Conservation (phyloP, 495 filamentous ascomycete genomes). For the Aspergillus campestris region DNA sequence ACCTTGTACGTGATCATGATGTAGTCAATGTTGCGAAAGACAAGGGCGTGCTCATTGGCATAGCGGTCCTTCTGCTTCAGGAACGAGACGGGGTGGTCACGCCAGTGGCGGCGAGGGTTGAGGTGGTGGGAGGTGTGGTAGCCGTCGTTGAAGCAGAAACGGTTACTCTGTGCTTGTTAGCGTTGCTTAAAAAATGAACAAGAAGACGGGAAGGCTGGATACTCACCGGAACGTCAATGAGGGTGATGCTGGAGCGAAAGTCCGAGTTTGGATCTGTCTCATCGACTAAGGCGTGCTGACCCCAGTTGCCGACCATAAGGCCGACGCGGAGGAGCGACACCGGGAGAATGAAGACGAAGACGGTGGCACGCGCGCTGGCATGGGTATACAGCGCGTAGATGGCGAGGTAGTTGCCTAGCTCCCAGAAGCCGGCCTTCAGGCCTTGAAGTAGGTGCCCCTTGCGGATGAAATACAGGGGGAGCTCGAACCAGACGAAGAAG, state of each 20-base stretch:
- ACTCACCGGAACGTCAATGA: constrained; percentile 64
- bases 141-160: constrained; percentile 69
- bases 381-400: constrained; percentile 40
- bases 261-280: constrained; percentile 59
- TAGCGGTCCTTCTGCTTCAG: constrained; percentile 55
- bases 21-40: constrained; percentile 66
- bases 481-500: constrained; percentile 62
- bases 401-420: constrained; percentile 42
- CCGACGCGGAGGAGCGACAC: constrained; percentile 51
- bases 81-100: constrained; percentile 60
- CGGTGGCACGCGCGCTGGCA: constrained; percentile 41
- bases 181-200: background rate
- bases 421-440: constrained; percentile 46
- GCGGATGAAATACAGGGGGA: constrained; percentile 62
- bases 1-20: constrained; percentile 56
- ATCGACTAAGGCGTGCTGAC: constrained; percentile 67
- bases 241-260: constrained; percentile 60
- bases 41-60: constrained; percentile 49
- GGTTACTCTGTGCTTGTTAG: constrained; percentile 47
- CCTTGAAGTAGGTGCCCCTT: constrained; percentile 45
- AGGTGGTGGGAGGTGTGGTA: constrained; percentile 74
- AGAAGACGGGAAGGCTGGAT: background rate
- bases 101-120: constrained; percentile 65
- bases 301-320: constrained; percentile 70
- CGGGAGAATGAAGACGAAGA: constrained; percentile 54